Base-by-base conservation (phyloP, 208 protist genomes). In the Herpetomonas tarakana region DNA sequence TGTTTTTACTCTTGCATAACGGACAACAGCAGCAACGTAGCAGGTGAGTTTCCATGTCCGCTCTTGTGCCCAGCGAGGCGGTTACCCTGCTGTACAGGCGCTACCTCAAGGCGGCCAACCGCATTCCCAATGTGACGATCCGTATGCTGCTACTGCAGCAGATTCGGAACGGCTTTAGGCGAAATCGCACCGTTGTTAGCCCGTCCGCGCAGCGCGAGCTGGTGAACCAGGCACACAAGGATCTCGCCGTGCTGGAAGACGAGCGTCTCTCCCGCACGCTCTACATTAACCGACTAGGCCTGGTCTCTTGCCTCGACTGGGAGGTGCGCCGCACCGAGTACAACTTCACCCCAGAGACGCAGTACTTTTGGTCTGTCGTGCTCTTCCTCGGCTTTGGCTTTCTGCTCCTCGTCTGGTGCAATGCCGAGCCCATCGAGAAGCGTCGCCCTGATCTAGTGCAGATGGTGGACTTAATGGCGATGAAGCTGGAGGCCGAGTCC, bases 301-400 rank as follows among this genome's bases (percentile, higher is more conserved):
- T 92, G n/a, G 88, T 94, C 11, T 91, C 84, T 0, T 94, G 88
- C 44, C 75, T 94, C n/a, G 88, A 94, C 61, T 94, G 85, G 85
- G 85, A 94, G 52, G 83, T 92, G 30, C 82, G 85, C 9, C 82
- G 88, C 29, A 94, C 85, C 0, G 85, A 94, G 76, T 94, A 91
- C 66, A 88, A 94, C 67, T 90, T 92, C 52, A 70, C 60, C 4
- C 83, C 84, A 11, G 74, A 86, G 55, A 79, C 81, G 26, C 78
- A 90, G 64, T 71, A 68, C 14, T 73, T 81, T 59, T 19, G 82
- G 9, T 52, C 65, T 9, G 68, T 65, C 2, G 66, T 78, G 50
- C 61, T 87, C 11, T 47, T 87, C 19, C 44, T 81, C 19, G 52
- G 47, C 3, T 67, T 79, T 28, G 63, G 61, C 18, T 86, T 89